Base-by-base conservation (phyloP, 139 green algal genomes). In the Micractinium sp. region DNA sequence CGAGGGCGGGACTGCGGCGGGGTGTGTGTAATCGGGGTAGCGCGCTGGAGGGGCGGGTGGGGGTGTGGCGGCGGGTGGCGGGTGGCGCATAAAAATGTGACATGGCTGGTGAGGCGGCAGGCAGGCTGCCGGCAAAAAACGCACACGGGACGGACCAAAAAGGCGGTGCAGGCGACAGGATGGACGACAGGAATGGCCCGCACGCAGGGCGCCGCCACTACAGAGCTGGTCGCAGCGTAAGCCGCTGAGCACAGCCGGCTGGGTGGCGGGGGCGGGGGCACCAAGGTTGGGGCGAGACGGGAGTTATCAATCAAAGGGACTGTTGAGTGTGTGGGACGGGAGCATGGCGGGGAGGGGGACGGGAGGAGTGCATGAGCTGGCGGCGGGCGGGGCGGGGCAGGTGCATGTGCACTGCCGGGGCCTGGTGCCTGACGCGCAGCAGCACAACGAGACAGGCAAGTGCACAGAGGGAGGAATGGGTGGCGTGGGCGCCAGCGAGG, bases 111-210 rank as follows among this genome's bases (percentile, higher is more conserved):
- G 33, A 80, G 74, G 74, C 74, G 35, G 74, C 74, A 35, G 74
- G 74, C 33, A 29, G 74, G n/a, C n/a, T 56, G 47, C 33, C 33
- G 74, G 74, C 74, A n/a, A 80, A 80, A 80, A 80, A 80, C 74
- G 74, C 74, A 53, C 74, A 80, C 74, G 39, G n/a, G 74, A 27
- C 25, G 19, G 74, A 47, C 33, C 33, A 47, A 80, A 29, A 80
- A 29, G 74, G 74, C 29, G 74, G 15, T 71, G 63, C 63, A 71
- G 63, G 14, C 20, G 63, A 71, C 4, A 23, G 22, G 12, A 27
- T 25, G 63, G 63, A 12, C 12, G 20, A 35, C 38, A 29, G 36
- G 19, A 61, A 27, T 29, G 27, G 27, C 78, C 38, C n/a, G 9
- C 63, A 31, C 2, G 63, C 20, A 16, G 63, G 63, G 2, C 2